Base-by-base conservation (phyloP, 129 eudicot species). In the Arctium lappa region DNA sequence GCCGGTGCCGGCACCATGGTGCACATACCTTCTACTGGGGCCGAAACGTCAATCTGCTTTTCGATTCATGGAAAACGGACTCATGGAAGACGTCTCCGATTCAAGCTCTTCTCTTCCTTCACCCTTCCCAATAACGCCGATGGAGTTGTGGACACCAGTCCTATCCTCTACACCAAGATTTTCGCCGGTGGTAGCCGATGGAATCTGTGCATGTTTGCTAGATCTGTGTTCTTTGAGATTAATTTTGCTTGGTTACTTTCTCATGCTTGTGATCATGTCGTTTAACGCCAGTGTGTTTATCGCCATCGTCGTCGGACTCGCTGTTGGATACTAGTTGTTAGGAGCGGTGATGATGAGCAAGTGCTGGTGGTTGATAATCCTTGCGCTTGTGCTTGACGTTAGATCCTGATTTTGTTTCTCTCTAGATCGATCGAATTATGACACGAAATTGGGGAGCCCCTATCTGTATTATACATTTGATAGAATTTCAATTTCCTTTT, bases 11-110 rank as follows among this genome's bases (percentile, higher is more conserved):
- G 32, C 13, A 84, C 34, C 30, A 94, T 94, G 98, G 92, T 94
- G 98, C 98, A 94, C 90, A 94, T 94, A 94, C 98, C 82, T 92
- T 94, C 66, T 92, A 92, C 92, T 94, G 98, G 97, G 91, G 97
- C 62, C 76, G 71, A n/a, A 44, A 39, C 27, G 97, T 86, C 9
- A 92, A 91, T 42, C 82, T 94, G 10, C 82, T 94, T n/a, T 94
- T 92, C 89, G 91, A 87, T 65, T 92, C 88, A 29, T 94, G 98
- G 98, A 85, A 78, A 8, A 92, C 97, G 50, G 84, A 89, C 80
- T 68, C 95, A 0, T 89, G 89, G 97, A 94, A 72, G 93, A 90
- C 93, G 98, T 63, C 86, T 91, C 81, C 88, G 87, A 2, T 76
- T 94, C 89, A 92, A 90, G 84, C 87, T 79, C 10, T 33, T 86